Base-by-base conservation (phyloP, 176 grass and related monocot genomes). In the Zea luxurians region DNA sequence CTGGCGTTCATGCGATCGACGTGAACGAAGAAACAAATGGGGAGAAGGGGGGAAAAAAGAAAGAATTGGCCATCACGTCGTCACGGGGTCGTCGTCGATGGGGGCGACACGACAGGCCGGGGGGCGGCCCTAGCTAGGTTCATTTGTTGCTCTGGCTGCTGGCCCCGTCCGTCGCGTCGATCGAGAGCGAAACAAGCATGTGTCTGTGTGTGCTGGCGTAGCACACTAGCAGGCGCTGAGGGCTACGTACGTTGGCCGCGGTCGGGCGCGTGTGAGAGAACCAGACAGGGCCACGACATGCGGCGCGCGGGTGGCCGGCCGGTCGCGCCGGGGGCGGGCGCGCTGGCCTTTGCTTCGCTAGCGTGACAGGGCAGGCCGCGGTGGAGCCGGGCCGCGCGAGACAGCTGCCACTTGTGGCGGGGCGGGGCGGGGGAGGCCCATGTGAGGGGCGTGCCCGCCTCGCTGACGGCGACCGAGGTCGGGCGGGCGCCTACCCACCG, bases 321-420 rank as follows among this genome's bases (percentile, higher is more conserved):
- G 74, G 41, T 38, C 55, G 54, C 45, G 18, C 11, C 52, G 71
- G 71, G 17, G 52, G 1, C 71, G 50, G 13, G 70, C 35, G 35
- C 7, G 53, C 54, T 4, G 5, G 2, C 40, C 13, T 12, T 3
- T 7, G 71, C 71, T 58, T 55, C 4, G 61, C 45, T 78, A 52
- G 47, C 44, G 34, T 40, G 53, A 59, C 40, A 0, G 15, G n/a
- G 37, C 18, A 4, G 38, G 27, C 27, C 46, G 18, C 4, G 13
- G 3, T 13, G 18, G 75, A 20, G 8, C 41, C 53, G 53, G 4
- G 17, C 2, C 9, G 16, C 20, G 42, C 0, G 53, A 36, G 73
- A 45, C 76, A 80, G 67, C 68, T 90, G 75, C 50, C 75, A 64
- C 46, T 84, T 85, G 64, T 70, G 88, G 85, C 74, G 78, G 82